phyloP scores from a whole-genome alignment of 768 basidiomycete species.

The Leccinum subgranulosum region DNA sequence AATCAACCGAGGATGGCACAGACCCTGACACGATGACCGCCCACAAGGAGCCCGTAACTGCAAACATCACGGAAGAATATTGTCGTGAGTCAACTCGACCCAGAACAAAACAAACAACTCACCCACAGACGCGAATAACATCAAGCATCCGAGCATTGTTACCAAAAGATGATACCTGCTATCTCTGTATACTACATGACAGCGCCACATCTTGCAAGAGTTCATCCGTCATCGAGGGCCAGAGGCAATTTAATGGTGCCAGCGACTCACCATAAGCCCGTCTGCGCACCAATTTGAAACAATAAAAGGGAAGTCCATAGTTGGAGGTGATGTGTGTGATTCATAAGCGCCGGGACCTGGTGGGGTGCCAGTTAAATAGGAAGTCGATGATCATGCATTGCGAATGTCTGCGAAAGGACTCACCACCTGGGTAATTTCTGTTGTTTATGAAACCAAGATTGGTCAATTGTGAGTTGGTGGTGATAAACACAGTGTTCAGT shows the following conservation, averaged over 20 bases:
- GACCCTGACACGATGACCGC: slow-evolving; percentile 26
- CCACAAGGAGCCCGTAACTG: slow-evolving; percentile 31
- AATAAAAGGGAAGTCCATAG: slow-evolving; percentile 27
- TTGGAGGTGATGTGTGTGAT: slow-evolving; percentile 19
- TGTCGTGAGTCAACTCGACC: not conserved
- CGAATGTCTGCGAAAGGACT: not conserved
- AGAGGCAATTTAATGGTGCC: not conserved
- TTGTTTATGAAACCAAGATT: slow-evolving; percentile 29
- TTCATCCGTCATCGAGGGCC: not conserved
- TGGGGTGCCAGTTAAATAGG: not conserved
- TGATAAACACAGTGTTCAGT: slow-evolving; percentile 27
- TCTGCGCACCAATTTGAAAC: slow-evolving; percentile 30
- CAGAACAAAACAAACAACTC: not conserved
- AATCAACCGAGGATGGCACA: slow-evolving; percentile 10
- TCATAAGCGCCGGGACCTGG: slow-evolving; percentile 28
- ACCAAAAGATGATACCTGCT: slow-evolving; percentile 19
- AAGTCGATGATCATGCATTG: too few species aligned
- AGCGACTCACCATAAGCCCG: slow-evolving; percentile 25
- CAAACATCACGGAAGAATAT: not conserved
- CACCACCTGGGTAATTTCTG: slow-evolving; percentile 32
- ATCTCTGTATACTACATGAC: slow-evolving; percentile 29
- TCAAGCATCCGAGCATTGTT: slow-evolving; percentile 11
- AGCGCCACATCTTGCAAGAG: slow-evolving; percentile 29
- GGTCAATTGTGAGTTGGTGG: slow-evolving; percentile 19
- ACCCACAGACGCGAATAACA: slow-evolving; percentile 28